These are phyloP conservation scores for Nothophaeocryptopus gaeumannii DNA, from an alignment of 2,329 filamentous ascomycete species.

Conservation along the genomic window DNA sequence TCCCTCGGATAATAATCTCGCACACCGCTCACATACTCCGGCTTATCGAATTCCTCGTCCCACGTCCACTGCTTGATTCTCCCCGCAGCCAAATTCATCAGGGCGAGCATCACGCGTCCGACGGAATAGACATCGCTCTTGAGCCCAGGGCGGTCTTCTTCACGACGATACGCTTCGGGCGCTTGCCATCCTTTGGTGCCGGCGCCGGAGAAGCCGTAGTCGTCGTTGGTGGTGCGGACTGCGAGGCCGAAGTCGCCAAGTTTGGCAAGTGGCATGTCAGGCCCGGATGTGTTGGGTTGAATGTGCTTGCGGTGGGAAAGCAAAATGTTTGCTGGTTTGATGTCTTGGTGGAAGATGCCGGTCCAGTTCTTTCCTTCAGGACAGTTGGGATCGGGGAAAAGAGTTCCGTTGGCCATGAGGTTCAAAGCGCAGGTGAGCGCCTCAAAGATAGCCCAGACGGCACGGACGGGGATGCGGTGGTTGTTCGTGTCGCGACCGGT, in stretches of 20 bases:
- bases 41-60: neutral
- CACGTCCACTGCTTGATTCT: neutral
- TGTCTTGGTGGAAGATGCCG: constrained; percentile 4
- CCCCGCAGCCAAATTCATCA: constrained; percentile 6
- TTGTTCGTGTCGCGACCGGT: neutral
- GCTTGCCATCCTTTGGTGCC: constrained; percentile 7
- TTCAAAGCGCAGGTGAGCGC: constrained; percentile 1
- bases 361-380: neutral
- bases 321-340: constrained; percentile 13
- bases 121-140: constrained; percentile 7
- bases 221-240: neutral
- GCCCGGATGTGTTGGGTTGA: too few relatives aligned
- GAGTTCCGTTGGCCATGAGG: neutral
- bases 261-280: constrained; percentile 2
- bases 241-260: constrained; percentile 13
- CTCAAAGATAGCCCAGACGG: constrained; percentile 11
- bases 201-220: neutral
- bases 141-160: neutral
- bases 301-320: neutral
- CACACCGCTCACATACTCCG: neutral
- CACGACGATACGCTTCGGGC: constrained; percentile 3
- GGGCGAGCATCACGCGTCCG: constrained; percentile 3
- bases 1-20: neutral
- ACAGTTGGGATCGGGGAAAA: neutral
- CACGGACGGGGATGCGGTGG: constrained; percentile 2